These are phyloP conservation scores for Salix udensis DNA, from an alignment of 345 rosid genomes.

Conservation along the genomic window DNA sequence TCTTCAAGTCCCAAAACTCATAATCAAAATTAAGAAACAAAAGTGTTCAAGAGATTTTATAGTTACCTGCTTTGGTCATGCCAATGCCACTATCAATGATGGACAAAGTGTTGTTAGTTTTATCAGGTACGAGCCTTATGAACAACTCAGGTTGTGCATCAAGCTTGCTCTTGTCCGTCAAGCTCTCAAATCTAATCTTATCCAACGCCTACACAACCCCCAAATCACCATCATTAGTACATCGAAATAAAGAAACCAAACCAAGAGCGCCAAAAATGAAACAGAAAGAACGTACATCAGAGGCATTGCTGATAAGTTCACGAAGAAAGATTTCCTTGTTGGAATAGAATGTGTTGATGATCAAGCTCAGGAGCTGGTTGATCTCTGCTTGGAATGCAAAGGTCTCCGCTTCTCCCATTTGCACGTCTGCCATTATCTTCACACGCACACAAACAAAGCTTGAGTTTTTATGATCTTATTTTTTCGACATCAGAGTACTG, in stretches of 20 bases:
- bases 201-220: constrained; percentile 57
- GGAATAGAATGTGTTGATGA: constrained; percentile 90
- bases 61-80: constrained; percentile 80
- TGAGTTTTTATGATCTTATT: no score
- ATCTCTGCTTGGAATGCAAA: constrained; percentile 94
- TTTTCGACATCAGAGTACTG: no score
- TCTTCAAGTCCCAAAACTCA: not conserved
- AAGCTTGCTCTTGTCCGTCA: constrained; percentile 85
- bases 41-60: not conserved
- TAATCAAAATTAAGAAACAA: not conserved
- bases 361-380: constrained; percentile 76
- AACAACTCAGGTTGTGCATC: constrained; percentile 82
- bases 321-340: constrained; percentile 89
- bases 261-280: no score
- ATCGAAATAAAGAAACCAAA: not conserved
- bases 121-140: constrained; percentile 70
- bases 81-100: constrained; percentile 79
- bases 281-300: constrained; percentile 43
- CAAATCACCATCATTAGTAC: not conserved
- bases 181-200: constrained; percentile 68
- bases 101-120: constrained; percentile 61
- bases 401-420: constrained; percentile 80
- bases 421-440: constrained; percentile 54
- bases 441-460: not conserved
- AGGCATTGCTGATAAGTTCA: constrained; percentile 62